phyloP scores from a whole-genome alignment of 1,139 yeast genomes.

The Yamadazyma buinensis region DNA sequence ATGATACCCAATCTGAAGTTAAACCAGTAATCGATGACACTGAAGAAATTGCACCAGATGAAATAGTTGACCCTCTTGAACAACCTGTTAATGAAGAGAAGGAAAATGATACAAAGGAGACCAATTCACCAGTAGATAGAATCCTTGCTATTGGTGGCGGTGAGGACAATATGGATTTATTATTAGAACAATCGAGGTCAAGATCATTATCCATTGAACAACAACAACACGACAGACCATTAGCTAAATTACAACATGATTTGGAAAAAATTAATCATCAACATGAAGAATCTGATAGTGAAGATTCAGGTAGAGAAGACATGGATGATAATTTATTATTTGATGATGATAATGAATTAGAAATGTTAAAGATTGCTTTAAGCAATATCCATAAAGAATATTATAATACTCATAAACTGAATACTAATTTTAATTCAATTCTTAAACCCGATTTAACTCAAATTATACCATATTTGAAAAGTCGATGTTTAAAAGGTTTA shows the following conservation, averaged over 20 bases:
- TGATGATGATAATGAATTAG: slow-evolving; percentile 80
- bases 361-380: slow-evolving; percentile 60
- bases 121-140: slow-evolving; percentile 45
- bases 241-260: slow-evolving; percentile 78
- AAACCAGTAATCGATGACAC: background rate
- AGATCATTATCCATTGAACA: slow-evolving; percentile 59
- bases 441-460: slow-evolving; percentile 55
- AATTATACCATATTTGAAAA: slow-evolving; percentile 72
- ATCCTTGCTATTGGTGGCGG: slow-evolving; percentile 48
- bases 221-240: slow-evolving; percentile 71
- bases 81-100: slow-evolving; percentile 9
- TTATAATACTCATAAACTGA: slow-evolving; percentile 46
- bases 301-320: slow-evolving; percentile 16
- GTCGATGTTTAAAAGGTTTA: slow-evolving; percentile 61
- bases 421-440: slow-evolving; percentile 7
- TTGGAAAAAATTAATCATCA: slow-evolving; percentile 53
- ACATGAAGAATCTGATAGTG: slow-evolving; percentile 15
- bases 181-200: slow-evolving; percentile 53
- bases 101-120: slow-evolving; percentile 5
- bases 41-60: slow-evolving; percentile 5
- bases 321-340: slow-evolving; percentile 54
- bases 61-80: slow-evolving; percentile 14
- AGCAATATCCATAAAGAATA: slow-evolving; percentile 62
- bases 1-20: slow-evolving; percentile 9
- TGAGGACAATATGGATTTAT: slow-evolving; percentile 41